phyloP scores from a whole-genome alignment of 208 protist genomes.

The Acanthamoeba royreba region DNA sequence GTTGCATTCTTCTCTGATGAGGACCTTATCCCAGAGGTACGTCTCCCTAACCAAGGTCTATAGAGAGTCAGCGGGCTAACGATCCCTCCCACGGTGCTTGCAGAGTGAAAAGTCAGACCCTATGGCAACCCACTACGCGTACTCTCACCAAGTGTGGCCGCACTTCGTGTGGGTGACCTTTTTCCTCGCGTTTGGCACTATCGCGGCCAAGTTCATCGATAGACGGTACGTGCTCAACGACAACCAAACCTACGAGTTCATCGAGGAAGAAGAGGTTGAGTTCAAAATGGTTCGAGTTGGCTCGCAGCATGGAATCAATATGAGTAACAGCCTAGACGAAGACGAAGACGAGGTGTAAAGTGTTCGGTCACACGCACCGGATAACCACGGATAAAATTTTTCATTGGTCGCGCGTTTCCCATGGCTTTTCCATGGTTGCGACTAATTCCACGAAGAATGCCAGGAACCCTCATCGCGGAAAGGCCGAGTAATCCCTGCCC shows the following conservation, averaged over 20 bases:
- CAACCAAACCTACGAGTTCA: background rate
- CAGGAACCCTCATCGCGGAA: no score
- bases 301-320: background rate
- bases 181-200: background rate
- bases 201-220: background rate
- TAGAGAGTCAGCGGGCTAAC: no score
- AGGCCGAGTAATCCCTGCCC: no score
- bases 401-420: background rate
- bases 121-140: slow-evolving; percentile 32
- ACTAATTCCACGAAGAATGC: no score
- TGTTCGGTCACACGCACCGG: no score
- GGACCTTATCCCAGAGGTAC: background rate
- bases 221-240: background rate
- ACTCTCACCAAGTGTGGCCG: background rate
- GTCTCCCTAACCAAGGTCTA: no score
- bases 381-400: no score
- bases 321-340: background rate
- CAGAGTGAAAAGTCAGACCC: background rate
- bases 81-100: no score
- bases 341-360: background rate
- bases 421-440: background rate
- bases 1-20: background rate
- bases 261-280: background rate
- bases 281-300: background rate
- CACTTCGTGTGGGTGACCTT: slow-evolving; percentile 10